Evolutionary conservation across 495 filamentous ascomycete genomes (phyloP), one percentile per base, ranked within the genome.

Genomic region (Penicillium canescens): DNA sequence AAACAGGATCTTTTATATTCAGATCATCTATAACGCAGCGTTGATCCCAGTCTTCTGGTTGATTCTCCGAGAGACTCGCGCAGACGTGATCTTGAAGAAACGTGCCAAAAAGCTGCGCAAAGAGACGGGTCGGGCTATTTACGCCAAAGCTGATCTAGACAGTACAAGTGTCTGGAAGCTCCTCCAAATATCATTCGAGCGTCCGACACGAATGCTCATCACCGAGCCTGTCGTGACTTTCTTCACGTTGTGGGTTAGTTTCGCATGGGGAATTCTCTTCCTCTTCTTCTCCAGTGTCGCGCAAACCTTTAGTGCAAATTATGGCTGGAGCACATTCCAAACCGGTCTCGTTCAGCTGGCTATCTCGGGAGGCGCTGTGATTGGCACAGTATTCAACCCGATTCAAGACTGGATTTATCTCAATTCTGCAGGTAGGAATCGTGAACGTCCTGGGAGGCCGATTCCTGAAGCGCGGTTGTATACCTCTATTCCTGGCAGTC

Each of bases 31-130:
- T 53, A 76, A 78, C 56, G 70, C 69, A 2, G 69, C 60, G 6
- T 52, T 77, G 4, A 50, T 76, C 8, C 76, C 75, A 0, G 23
- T 78, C 12, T 70, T 82, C 60, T 72, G 55, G 56, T 34, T 81
- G 10, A 59, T 73, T n/a, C 63, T 82, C 12, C 46, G 55, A 3
- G 78, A 82, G 51, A 79, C 74, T 12, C 73, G 76, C 10, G 54
- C 57, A 1, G 63, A 67, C 36, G 72, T 73, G 3, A 84, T 92
- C 50, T 79, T 92, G 6, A 75, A 77, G 1, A 61, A 69, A 6
- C 79, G 87, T 11, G 88, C 88, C 9, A 78, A 76, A 52, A 85
- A 84, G 57, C 68, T 91, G 21, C 78, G 87, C n/a, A 69, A 78
- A 34, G 63, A 81, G 42, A 90, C 87, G 1, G 84, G 85, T 5